Evolutionary conservation across 176 grass and related monocot species (phyloP), one percentile per base, ranked within the genome.

Genomic region (Carex scoparia): DNA sequence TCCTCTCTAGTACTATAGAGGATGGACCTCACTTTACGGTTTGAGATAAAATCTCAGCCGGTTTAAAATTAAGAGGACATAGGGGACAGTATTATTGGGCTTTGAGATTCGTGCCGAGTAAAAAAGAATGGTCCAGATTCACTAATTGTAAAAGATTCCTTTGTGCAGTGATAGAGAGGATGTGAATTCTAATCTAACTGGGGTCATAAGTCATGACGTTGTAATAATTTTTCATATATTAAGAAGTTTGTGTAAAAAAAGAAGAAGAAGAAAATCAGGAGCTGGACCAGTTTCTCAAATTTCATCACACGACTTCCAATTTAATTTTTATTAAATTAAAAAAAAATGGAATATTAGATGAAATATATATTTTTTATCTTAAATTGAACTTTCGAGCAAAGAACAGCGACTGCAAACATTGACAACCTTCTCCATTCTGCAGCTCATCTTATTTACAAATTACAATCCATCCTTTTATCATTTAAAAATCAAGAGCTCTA

Each of bases 371-470:
- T 23, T 23, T 44, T 44, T 71, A 10, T 44, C 12, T 54, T 51
- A 54, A 51, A 54, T 55, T 76, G 4, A 55, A 55, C 31, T 30
- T 54, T 16, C 10, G 0, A 32, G 48, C 23, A 55, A 32, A 53
- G 48, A 76, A 55, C 18, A 76, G 72, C 23, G 11, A 30, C 48
- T 8, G 27, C 4, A 55, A 72, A 48, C 42, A 53, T 14, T 32
- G 49, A 78, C 19, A 61, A 61, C 11, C 11, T 55, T 14, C n/a
- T 14, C 44, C 19, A 13, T 53, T 30, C 48, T 2, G 23, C 19
- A 79, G 53, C 27, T 57, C 49, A 57, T 57, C 74, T 57, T 33
- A 78, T 79, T 79, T 78, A 78, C 49, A 56, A 77, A 16, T 78
- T 79, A 79, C 53, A 78, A 78, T 57, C 51, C 51, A 58, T 33